Conservation (phyloP, 345 rosid genomes). For the Lepidium aucheri region DNA sequence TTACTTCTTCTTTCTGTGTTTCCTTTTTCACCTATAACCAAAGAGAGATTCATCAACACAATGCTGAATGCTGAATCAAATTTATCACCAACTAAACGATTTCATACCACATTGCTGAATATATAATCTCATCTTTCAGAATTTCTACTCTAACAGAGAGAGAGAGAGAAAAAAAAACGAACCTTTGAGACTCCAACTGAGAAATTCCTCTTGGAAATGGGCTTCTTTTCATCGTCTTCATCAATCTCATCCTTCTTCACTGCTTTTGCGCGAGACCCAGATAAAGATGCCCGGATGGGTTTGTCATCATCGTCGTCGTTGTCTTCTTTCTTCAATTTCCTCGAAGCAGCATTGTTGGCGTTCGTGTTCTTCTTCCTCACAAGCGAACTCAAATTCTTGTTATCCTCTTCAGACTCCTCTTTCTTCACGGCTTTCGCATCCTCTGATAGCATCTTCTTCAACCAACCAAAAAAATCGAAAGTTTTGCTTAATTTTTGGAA, state of each 20-base stretch:
- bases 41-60: constrained; percentile 3
- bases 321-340: constrained; percentile 45
- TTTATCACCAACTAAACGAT: not conserved
- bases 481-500: not conserved
- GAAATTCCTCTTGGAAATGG: constrained; percentile 35
- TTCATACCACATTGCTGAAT: not conserved
- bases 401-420: constrained; percentile 27
- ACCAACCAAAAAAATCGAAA: not conserved
- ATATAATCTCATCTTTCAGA: not conserved
- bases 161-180: not conserved
- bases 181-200: constrained; percentile 45
- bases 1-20: constrained; percentile 32
- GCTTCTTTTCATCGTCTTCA: constrained; percentile 37
- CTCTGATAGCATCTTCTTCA: constrained; percentile 52
- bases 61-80: not conserved
- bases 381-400: constrained; percentile 47
- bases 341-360: constrained; percentile 31
- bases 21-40: constrained; percentile 36
- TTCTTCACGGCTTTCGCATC: constrained; percentile 39
- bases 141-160: not conserved
- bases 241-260: constrained; percentile 32
- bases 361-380: constrained; percentile 39
- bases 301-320: constrained; percentile 23
- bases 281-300: constrained; percentile 20
- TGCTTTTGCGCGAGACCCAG: constrained; percentile 29